Percentiles rank a stretch among this genome's conserved stretches.
These are phyloP conservation scores for Claviceps paspali DNA, from an alignment of 2,329 filamentous ascomycete genomes.

Conservation along the genomic window DNA sequence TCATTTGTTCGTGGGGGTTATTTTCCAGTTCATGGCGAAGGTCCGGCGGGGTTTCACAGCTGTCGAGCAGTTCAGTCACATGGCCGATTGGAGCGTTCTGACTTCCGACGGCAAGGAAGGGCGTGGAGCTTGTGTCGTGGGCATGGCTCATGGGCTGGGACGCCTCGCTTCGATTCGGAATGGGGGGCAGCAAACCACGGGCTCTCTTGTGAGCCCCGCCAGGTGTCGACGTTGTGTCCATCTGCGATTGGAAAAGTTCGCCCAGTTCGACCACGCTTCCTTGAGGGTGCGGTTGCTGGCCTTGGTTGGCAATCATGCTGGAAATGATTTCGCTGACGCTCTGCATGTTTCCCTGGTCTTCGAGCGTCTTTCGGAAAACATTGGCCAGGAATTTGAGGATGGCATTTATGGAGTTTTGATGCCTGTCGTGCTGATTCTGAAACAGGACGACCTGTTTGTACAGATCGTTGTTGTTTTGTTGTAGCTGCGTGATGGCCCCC, in stretches of 20 bases:
- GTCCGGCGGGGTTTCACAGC: conserved; percentile 32
- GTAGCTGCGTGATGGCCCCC: conserved; percentile 62
- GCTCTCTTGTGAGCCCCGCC: conserved; percentile 32
- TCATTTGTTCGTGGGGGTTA: conserved; percentile 46
- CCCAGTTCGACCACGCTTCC: conserved; percentile 47
- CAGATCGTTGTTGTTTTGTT: conserved; percentile 73
- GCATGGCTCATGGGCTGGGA: conserved; percentile 13
- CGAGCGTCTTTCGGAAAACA: conserved; percentile 85
- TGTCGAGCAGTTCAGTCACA: conserved; percentile 46
- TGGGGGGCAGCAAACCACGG: conserved; percentile 39
- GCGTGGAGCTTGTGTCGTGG: conserved; percentile 15
- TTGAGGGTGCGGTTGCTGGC: conserved; percentile 28
- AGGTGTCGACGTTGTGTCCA: conserved; percentile 21
- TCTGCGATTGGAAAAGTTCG: conserved; percentile 37
- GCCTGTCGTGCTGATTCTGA: conserved; percentile 83
- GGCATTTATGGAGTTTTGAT: conserved; percentile 98
- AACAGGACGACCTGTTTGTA: conserved; percentile 81
- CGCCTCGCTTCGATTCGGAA: conserved; percentile 24
- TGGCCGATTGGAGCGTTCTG: conserved; percentile 34
- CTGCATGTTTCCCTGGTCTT: conserved; percentile 53
- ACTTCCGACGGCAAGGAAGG: conserved; percentile 13
- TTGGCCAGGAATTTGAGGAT: conserved; percentile 94
- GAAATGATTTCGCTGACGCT: conserved; percentile 77
- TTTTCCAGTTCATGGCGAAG: conserved; percentile 40
- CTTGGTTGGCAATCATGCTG: conserved; percentile 50